Evolutionary conservation across 805 yeast genomes (phyloP).

Genomic region (Zygosaccharomyces rouxii): DNA sequence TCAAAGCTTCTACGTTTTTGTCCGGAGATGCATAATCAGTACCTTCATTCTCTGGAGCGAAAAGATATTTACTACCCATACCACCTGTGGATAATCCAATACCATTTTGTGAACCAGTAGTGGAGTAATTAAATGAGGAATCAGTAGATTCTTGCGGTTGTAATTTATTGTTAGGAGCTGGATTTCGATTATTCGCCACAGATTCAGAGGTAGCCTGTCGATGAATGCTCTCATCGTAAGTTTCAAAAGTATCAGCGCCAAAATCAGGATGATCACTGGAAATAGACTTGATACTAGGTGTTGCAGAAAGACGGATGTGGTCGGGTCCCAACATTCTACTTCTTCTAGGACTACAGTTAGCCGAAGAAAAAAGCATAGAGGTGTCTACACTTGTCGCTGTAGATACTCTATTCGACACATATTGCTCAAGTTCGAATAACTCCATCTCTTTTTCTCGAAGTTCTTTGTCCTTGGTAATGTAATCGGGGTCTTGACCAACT

Average conservation of each 20-base stretch:
- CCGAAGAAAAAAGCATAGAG: constrained; percentile 21
- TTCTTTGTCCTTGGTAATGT: constrained; percentile 20
- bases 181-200: neutral
- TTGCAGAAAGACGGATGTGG: constrained; percentile 20
- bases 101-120: constrained; percentile 2
- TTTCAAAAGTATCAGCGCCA: neutral
- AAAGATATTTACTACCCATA: constrained; percentile 25
- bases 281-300: constrained; percentile 32
- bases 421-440: constrained; percentile 16
- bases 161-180: neutral
- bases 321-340: constrained; percentile 5
- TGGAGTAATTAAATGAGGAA: constrained; percentile 13
- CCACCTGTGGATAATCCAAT: constrained; percentile 2
- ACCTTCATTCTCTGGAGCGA: constrained; percentile 29
- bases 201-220: neutral
- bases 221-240: neutral
- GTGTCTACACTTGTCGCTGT: constrained; percentile 24
- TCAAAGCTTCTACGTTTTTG: constrained; percentile 31
- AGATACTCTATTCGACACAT: constrained; percentile 9
- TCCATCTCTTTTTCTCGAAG: constrained; percentile 21
- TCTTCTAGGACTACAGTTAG: constrained; percentile 20
- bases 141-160: constrained; percentile 9
- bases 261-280: constrained; percentile 22
- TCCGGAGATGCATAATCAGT: constrained; percentile 32
- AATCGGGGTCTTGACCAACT: constrained; percentile 12